phyloP scores from a whole-genome alignment of 2,329 filamentous ascomycete species.

The Hypocreales sp. region DNA sequence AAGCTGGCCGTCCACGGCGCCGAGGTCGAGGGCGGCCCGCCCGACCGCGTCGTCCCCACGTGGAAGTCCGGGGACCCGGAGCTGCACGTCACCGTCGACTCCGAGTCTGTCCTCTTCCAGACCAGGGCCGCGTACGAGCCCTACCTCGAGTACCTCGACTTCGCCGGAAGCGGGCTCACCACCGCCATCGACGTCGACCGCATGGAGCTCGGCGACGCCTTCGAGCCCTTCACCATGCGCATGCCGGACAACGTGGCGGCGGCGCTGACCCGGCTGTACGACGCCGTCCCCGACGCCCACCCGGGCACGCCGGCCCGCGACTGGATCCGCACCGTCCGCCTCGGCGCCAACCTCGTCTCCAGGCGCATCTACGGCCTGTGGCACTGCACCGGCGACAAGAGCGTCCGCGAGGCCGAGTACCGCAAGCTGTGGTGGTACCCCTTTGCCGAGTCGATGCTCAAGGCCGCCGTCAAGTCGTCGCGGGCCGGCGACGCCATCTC shows the following conservation, averaged over 20 bases:
- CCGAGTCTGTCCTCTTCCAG: slow-evolving; percentile 24
- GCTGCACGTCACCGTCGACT: slow-evolving; percentile 22
- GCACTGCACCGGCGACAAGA: slow-evolving; percentile 23
- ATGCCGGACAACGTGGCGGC: slow-evolving; percentile 16
- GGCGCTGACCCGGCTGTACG: slow-evolving; percentile 14
- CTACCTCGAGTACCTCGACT: slow-evolving; percentile 17
- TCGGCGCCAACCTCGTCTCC: slow-evolving; percentile 21
- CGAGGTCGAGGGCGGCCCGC: slow-evolving; percentile 4
- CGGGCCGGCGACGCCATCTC: slow-evolving; percentile 9
- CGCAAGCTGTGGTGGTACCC: slow-evolving; percentile 22
- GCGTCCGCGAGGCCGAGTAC: slow-evolving; percentile 15
- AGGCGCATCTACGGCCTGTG: slow-evolving; percentile 19
- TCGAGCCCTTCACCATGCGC: slow-evolving; percentile 13
- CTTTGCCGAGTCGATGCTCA: slow-evolving; percentile 14
- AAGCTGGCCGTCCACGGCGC: slow-evolving; percentile 9
- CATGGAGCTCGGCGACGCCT: slow-evolving; percentile 9
- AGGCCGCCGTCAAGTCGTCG: slow-evolving; percentile 11
- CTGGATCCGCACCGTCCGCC: slow-evolving; percentile 15
- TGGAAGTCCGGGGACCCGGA: slow-evolving; percentile 10
- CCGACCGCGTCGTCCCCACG: slow-evolving; percentile 9
- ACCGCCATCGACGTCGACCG: slow-evolving; percentile 10
- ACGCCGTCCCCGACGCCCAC: slow-evolving; percentile 12
- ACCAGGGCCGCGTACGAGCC: slow-evolving; percentile 19
- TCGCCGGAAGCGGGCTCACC: slow-evolving; percentile 11
- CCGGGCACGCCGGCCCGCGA: slow-evolving; percentile 11